Percentiles rank a stretch among this genome's conserved stretches.
Conservation (phyloP, 345 rosid species). For the Citrus sinensis region DNA sequence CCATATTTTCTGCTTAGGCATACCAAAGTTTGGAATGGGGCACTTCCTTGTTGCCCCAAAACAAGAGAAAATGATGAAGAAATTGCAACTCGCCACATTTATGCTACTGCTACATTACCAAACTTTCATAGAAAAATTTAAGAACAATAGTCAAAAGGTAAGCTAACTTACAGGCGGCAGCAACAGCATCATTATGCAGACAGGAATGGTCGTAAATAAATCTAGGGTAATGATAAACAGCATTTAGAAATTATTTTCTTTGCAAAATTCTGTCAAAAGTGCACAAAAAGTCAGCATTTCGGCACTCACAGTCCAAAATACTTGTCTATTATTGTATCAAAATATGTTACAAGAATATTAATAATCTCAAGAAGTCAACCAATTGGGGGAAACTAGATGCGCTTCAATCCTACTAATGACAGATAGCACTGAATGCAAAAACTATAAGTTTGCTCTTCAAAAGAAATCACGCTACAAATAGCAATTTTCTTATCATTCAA, state of each 20-base stretch:
- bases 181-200: not conserved
- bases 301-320: not conserved
- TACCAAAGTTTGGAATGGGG: not conserved
- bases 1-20: slow-evolving; percentile 24
- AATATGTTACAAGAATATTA: not conserved
- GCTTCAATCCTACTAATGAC: not conserved
- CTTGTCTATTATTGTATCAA: not conserved
- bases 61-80: slow-evolving; percentile 2
- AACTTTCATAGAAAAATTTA: not conserved
- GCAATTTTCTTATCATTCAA: not conserved
- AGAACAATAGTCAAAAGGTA: slow-evolving; percentile 8
- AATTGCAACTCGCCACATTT: not conserved
- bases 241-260: not conserved
- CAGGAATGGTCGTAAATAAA: not conserved
- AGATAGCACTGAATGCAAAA: not conserved
- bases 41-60: slow-evolving; percentile 1
- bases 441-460: not conserved
- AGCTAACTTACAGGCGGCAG: not conserved
- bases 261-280: not conserved
- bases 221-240: not conserved
- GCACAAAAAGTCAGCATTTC: not conserved
- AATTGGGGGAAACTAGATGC: not conserved
- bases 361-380: not conserved
- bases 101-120: not conserved
- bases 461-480: not conserved